phyloP scores from a whole-genome alignment of 2,329 filamentous ascomycete species.

The Pseudopithomyces maydicus region DNA sequence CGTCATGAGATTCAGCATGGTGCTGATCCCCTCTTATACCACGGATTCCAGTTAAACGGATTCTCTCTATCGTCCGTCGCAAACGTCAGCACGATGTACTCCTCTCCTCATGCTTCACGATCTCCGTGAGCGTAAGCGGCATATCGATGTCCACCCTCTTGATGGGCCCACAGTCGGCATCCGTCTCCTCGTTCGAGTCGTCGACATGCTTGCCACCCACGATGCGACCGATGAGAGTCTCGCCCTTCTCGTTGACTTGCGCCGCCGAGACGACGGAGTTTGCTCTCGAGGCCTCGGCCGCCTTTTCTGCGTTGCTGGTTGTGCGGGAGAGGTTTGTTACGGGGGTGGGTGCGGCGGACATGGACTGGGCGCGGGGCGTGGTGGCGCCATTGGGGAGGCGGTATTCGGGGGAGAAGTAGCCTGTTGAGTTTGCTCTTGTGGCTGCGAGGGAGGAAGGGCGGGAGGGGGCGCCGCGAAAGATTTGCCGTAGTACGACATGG shows the following conservation, averaged over 20 bases:
- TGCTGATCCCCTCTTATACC: constrained; percentile 35
- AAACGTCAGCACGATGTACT: constrained; percentile 31
- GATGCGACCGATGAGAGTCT: constrained; percentile 26
- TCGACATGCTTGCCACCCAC: constrained; percentile 30
- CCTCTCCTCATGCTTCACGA: constrained; percentile 28
- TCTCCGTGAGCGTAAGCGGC: constrained; percentile 32
- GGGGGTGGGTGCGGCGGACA: constrained; percentile 14
- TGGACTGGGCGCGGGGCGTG: constrained; percentile 14
- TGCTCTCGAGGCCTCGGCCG: not conserved
- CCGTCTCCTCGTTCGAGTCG: constrained; percentile 26
- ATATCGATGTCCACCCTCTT: constrained; percentile 33
- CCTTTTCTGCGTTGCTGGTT: constrained; percentile 9
- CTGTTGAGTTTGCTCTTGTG: constrained; percentile 13
- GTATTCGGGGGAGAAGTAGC: constrained; percentile 8
- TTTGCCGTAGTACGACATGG: constrained; percentile 17
- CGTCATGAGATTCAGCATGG: constrained; percentile 34
- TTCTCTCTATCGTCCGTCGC: constrained; percentile 32
- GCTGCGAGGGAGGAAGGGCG: constrained; percentile 16
- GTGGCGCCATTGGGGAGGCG: constrained; percentile 12
- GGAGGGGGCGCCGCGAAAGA: constrained; percentile 16
- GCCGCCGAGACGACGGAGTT: constrained; percentile 18
- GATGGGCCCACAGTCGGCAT: constrained; percentile 29
- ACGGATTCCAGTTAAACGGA: constrained; percentile 35
- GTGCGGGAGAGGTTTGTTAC: constrained; percentile 14
- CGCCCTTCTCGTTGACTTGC: constrained; percentile 29